These are phyloP conservation scores for Corchorus capsularis DNA, from an alignment of 345 rosid species.

Conservation along the genomic window DNA sequence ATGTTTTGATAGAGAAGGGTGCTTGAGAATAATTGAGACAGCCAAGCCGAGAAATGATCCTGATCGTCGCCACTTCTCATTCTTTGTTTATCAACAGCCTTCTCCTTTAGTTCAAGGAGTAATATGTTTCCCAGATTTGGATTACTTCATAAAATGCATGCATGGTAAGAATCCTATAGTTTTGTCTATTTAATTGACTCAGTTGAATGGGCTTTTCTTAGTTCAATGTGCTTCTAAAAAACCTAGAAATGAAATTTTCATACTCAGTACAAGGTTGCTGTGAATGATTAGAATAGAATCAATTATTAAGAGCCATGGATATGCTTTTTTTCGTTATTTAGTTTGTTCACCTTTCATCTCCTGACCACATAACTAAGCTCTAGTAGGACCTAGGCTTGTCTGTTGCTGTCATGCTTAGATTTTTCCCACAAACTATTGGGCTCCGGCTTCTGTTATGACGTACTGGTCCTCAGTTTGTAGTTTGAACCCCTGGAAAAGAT, in stretches of 20 bases:
- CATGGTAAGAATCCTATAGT: constrained; percentile 53
- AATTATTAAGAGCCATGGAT: background rate
- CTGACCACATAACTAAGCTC: background rate
- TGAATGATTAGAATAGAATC: background rate
- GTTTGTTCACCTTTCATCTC: background rate
- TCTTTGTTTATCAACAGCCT: constrained; percentile 80
- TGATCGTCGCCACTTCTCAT: constrained; percentile 62
- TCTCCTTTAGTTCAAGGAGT: constrained; percentile 72
- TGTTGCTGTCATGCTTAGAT: background rate
- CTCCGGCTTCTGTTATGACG: background rate
- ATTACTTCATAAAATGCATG: constrained; percentile 73
- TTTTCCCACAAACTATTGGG: background rate
- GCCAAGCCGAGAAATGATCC: constrained; percentile 93
- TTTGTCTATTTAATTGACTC: background rate
- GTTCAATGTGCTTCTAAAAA: background rate
- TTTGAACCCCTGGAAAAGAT: background rate
- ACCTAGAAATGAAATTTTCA: background rate
- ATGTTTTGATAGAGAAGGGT: constrained; percentile 75
- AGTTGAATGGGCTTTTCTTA: background rate
- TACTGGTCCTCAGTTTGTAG: background rate
- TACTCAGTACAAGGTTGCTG: background rate
- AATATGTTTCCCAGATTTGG: constrained; percentile 76
- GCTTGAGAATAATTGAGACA: constrained; percentile 71
- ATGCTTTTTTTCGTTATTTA: too few relatives aligned
- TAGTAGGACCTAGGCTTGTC: background rate